These are phyloP conservation scores for Coemansia sp. DNA, from an alignment of 192 early-diverging fungal species.

Conservation along the genomic window DNA sequence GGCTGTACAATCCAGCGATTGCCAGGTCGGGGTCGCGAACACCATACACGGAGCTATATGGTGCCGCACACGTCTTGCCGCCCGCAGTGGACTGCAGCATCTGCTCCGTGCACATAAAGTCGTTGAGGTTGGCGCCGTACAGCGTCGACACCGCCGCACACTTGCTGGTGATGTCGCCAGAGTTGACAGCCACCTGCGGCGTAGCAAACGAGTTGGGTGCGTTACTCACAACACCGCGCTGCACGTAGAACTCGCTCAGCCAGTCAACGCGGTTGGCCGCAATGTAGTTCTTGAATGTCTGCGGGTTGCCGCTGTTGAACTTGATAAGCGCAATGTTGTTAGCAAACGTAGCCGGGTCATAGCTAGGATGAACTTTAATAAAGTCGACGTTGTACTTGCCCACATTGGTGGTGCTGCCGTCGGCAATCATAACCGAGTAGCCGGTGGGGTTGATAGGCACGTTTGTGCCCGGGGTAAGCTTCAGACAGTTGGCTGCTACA, in stretches of 20 bases:
- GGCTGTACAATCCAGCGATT: slow-evolving; percentile 38
- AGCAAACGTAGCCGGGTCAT: slow-evolving; percentile 32
- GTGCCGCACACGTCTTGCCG: slow-evolving; percentile 16
- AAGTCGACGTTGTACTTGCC: slow-evolving; percentile 18
- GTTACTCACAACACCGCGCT: neutral
- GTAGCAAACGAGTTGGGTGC: slow-evolving; percentile 7
- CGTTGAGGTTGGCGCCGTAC: slow-evolving; percentile 23
- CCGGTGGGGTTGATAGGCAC: slow-evolving; percentile 1
- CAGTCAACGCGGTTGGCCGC: slow-evolving; percentile 36
- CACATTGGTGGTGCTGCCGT: slow-evolving; percentile 17
- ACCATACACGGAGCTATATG: slow-evolving; percentile 35
- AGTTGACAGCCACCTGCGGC: slow-evolving; percentile 9
- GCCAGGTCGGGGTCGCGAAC: slow-evolving; percentile 30
- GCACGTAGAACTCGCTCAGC: slow-evolving; percentile 26
- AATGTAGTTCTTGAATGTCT: slow-evolving; percentile 41
- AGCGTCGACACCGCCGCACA: slow-evolving; percentile 22
- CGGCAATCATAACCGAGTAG: slow-evolving; percentile 33
- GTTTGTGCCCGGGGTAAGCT: slow-evolving; percentile 17
- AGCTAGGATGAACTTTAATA: slow-evolving; percentile 21
- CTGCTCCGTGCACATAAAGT: slow-evolving; percentile 35
- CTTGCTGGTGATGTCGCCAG: slow-evolving; percentile 8
- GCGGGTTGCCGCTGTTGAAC: slow-evolving; percentile 10
- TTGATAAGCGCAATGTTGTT: slow-evolving; percentile 39
- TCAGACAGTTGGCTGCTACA: slow-evolving; percentile 38
- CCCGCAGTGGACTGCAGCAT: neutral